phyloP scores from a whole-genome alignment of 169 alveolate species.

The Plasmodium gallinaceum region DNA sequence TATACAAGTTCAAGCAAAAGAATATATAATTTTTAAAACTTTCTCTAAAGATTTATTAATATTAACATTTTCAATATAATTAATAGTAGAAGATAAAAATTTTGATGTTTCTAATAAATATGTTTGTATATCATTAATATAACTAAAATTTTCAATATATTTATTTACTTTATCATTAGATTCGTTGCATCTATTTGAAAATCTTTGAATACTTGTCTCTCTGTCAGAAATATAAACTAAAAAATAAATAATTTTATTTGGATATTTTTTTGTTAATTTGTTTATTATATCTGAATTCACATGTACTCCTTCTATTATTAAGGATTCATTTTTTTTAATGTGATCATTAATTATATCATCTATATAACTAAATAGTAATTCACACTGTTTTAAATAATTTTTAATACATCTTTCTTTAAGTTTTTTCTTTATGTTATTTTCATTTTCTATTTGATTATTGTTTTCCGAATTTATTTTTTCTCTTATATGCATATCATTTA shows the following conservation, averaged over 20 bases:
- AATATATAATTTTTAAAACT: conserved; percentile 30
- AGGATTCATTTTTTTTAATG: conserved; percentile 41
- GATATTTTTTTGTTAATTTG: conserved; percentile 44
- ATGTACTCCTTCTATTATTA: conserved; percentile 75
- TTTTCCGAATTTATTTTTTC: neutral
- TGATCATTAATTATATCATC: conserved; percentile 62
- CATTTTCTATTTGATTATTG: neutral
- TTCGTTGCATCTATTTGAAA: conserved; percentile 39
- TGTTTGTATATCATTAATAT: conserved; percentile 59
- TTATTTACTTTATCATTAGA: conserved; percentile 44
- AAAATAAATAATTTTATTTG: conserved; percentile 61
- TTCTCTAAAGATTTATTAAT: conserved; percentile 52
- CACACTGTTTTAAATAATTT: conserved; percentile 63
- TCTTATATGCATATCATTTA: neutral
- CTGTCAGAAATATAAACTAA: conserved; percentile 64
- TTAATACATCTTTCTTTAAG: conserved; percentile 46
- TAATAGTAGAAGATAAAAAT: conserved; percentile 30
- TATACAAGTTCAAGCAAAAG: neutral
- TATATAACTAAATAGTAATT: conserved; percentile 23
- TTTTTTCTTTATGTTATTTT: neutral
- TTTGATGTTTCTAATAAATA: conserved; percentile 32
- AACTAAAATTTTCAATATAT: conserved; percentile 68
- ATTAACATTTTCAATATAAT: conserved; percentile 72
- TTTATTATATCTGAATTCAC: conserved; percentile 27
- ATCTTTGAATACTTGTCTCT: conserved; percentile 70